phyloP scores from a whole-genome alignment of 805 yeast species.

The Wickerhamiella vanderwaltii region DNA sequence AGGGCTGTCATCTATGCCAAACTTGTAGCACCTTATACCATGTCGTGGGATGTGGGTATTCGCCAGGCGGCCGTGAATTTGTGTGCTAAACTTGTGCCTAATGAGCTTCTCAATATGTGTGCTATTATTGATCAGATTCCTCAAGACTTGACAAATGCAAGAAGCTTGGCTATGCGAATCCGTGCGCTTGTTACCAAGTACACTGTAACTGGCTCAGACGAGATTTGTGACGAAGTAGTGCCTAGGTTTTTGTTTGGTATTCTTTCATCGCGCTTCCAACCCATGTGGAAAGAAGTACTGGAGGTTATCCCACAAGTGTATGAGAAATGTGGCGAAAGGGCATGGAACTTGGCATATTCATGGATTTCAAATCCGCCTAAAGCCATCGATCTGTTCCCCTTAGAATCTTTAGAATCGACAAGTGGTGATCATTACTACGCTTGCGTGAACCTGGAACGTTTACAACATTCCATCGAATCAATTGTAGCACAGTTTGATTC shows the following conservation, averaged over 20 bases:
- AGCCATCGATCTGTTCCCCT: slow-evolving; percentile 15
- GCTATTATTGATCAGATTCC: slow-evolving; percentile 61
- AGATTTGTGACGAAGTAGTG: slow-evolving; percentile 26
- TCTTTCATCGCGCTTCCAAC: slow-evolving; percentile 63
- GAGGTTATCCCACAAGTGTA: slow-evolving; percentile 44
- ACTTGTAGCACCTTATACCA: neutral
- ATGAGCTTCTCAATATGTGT: slow-evolving; percentile 34
- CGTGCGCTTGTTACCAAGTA: slow-evolving; percentile 44
- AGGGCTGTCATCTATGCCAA: neutral
- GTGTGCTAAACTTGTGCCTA: slow-evolving; percentile 7
- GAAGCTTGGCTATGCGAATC: slow-evolving; percentile 62
- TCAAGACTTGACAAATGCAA: slow-evolving; percentile 49
- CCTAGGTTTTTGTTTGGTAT: slow-evolving; percentile 53
- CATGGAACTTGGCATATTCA: slow-evolving; percentile 45
- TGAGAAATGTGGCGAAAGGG: slow-evolving; percentile 26
- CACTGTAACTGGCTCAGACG: slow-evolving; percentile 25
- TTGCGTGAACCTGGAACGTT: slow-evolving; percentile 15
- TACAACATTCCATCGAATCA: slow-evolving; percentile 12
- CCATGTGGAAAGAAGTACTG: slow-evolving; percentile 68
- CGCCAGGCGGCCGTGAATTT: slow-evolving; percentile 16
- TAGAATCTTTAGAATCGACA: slow-evolving; percentile 13
- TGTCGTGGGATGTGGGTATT: slow-evolving; percentile 16
- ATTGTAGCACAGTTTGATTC: slow-evolving; percentile 14
- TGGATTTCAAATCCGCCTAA: slow-evolving; percentile 24
- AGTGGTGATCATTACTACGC: slow-evolving; percentile 12